phyloP scores from a whole-genome alignment of 257 asterid species.

The Plantago major region DNA sequence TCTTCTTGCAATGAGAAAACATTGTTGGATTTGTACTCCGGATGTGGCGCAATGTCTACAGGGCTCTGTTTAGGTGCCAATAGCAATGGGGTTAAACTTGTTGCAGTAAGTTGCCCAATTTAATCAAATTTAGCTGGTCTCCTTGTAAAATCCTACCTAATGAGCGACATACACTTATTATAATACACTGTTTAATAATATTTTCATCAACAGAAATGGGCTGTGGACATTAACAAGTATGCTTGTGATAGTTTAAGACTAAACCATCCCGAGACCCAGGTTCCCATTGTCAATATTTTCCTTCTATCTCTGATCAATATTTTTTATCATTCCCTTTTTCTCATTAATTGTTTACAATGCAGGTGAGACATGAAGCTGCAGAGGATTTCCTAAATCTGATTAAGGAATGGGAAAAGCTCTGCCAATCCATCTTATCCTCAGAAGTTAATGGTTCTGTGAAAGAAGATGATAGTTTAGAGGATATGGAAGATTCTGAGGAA shows the following conservation, averaged over 20 bases:
- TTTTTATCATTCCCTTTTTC: background rate
- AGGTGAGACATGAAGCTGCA: constrained; percentile 72
- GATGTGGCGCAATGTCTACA: constrained; percentile 98
- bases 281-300: constrained; percentile 10
- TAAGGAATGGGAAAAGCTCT: constrained; percentile 68
- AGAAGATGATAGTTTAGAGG: background rate
- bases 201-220: constrained; percentile 65
- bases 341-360: background rate
- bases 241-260: constrained; percentile 68
- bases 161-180: background rate
- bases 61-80: constrained; percentile 82
- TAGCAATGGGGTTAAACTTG: constrained; percentile 54
- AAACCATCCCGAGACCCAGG: constrained; percentile 84
- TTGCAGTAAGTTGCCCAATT: constrained; percentile 43
- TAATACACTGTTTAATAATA: background rate
- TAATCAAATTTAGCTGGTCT: background rate
- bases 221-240: constrained; percentile 55
- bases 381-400: constrained; percentile 47
- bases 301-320: background rate
- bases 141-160: background rate
- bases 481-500: constrained; percentile 12
- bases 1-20: constrained; percentile 33
- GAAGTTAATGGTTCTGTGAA: constrained; percentile 24
- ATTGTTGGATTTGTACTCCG: constrained; percentile 67
- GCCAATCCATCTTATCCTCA: constrained; percentile 34